Base-by-base conservation (phyloP, 1,284 basidiomycete species). In the Papiliotrema flavescens region DNA sequence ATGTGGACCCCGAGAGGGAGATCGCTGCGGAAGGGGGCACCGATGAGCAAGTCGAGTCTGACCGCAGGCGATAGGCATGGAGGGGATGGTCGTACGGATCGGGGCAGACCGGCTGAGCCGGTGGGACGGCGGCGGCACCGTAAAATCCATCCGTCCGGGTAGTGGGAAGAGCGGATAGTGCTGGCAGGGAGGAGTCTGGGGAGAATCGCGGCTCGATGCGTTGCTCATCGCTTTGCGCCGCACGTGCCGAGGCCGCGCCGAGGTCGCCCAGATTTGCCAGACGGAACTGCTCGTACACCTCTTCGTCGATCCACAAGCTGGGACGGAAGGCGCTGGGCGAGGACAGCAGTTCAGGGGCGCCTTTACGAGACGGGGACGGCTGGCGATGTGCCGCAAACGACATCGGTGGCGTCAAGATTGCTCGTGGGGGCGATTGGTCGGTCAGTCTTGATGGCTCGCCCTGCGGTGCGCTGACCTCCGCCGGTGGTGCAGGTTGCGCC, bases 251-350 rank as follows among this genome's bases (percentile, higher is more conserved):
- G n/a, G n/a, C n/a, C n/a, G n/a, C 6, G 28, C 6, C 28, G 28
- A 32, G 28, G 11, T 32, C 28, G 28, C 6, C 28, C 6, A 11
- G 28, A 6, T 32, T 5, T 5, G 11, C 28, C 5, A 32, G 28
- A 11, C 28, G 41, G 44, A 53, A 53, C 40, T 32, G 34, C 4
- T 53, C 51, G 26, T 53, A 54, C 7, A 49, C 17, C 19, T 54
- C 52, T 34, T 54, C 52, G 32, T 54, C 47, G 24, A 54, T 37
- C 52, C 52, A 54, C 15, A 54, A 37, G 32, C 52, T 54, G 14
- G 52, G 52, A 2, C 46, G 48, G 19, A 49, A 48, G 1, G 52
- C 52, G 15, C 41, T 37, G 19, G 46, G 14, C 22, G 43, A 47
- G 2, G 48, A 24, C 17, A 34, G 40, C 3, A 54, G 28, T 26